Evolutionary conservation across 1,284 basidiomycete genomes (phyloP), one percentile per base, ranked within the genome.

Genomic region (Vanrija sp.): DNA sequence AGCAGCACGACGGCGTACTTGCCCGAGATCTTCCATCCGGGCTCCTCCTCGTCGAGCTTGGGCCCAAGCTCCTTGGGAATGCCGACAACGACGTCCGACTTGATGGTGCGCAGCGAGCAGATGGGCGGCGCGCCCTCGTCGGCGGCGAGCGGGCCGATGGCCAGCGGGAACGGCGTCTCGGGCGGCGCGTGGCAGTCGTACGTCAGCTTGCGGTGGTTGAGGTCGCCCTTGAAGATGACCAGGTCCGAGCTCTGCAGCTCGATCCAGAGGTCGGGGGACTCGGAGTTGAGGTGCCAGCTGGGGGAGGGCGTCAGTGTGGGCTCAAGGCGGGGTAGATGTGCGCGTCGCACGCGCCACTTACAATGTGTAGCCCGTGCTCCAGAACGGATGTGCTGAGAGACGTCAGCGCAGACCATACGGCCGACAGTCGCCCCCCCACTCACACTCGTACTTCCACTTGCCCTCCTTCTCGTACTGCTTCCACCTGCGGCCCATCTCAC

Each of bases 1-100:
- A 34, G 34, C 34, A 34, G 34, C 34, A 34, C 34, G 34, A 34
- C 34, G 34, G 34, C 34, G 12, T 93, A 94, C 88, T 93, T 92
- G 50, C 91, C 91, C 49, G 88, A 91, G 72, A 98, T 97, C 80
- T 93, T 94, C 94, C 94, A 98, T 47, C 94, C 94, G 23, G 88
- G 86, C 73, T 98, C 92, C 46, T 85, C 83, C 67, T 88, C 81
- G 76, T 98, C 92, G 40, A 97, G 80, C 63, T 83, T 83, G 72
- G 90, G 86, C 2, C 90, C 90, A 34, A 87, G 80, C 39, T 83
- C 79, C 15, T 71, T 67, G 47, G 79, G 79, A 40, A 91, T 85
- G 26, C 90, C 91, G 18, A 83, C 82, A 8, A 83, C 80, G 43
- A 82, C 81, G 60, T 93, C 90, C 63, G 86, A 88, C 79, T 93